phyloP scores from a whole-genome alignment of 495 filamentous ascomycete genomes.

The Daldinia decipiens region DNA sequence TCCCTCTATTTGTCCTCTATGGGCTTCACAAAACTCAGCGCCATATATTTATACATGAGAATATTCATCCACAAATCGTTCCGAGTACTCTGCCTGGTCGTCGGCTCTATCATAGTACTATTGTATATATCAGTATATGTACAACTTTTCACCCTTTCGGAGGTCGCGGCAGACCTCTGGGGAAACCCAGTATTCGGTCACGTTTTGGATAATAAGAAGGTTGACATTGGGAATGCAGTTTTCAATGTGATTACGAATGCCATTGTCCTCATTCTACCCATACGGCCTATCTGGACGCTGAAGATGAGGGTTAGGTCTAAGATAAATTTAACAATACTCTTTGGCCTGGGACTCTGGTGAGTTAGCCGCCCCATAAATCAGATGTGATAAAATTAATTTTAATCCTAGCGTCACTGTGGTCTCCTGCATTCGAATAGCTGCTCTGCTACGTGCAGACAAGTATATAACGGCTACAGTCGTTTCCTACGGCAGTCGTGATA shows the following conservation, averaged over 20 bases:
- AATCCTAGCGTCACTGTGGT: slow-evolving; percentile 15
- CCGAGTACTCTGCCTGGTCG: slow-evolving; percentile 23
- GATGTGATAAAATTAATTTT: background rate
- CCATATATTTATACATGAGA: slow-evolving; percentile 53
- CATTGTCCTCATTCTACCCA: slow-evolving; percentile 52
- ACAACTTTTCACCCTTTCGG: slow-evolving; percentile 18
- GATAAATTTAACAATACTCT: slow-evolving; percentile 49
- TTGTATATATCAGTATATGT: slow-evolving; percentile 18
- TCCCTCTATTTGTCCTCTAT: slow-evolving; percentile 24
- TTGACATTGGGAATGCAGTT: slow-evolving; percentile 40
- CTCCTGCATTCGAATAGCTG: slow-evolving; percentile 23
- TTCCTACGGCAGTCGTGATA: slow-evolving; percentile 6
- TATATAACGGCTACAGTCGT: slow-evolving; percentile 3
- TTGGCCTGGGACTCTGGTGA: slow-evolving; percentile 53
- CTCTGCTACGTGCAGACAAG: background rate
- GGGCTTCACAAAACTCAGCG: slow-evolving; percentile 51
- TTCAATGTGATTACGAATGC: slow-evolving; percentile 52
- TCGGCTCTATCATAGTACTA: slow-evolving; percentile 40
- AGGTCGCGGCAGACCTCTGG: slow-evolving; percentile 48
- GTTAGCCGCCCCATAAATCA: slow-evolving; percentile 8
- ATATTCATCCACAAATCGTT: slow-evolving; percentile 45
- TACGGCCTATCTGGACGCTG: slow-evolving; percentile 52
- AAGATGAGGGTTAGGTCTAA: slow-evolving; percentile 50
- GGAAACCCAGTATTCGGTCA: background rate
- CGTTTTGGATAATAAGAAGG: background rate